Percentiles rank a stretch among this genome's conserved stretches.
Conservation (phyloP, 2,329 filamentous ascomycete species). For the Nemania sp. region DNA sequence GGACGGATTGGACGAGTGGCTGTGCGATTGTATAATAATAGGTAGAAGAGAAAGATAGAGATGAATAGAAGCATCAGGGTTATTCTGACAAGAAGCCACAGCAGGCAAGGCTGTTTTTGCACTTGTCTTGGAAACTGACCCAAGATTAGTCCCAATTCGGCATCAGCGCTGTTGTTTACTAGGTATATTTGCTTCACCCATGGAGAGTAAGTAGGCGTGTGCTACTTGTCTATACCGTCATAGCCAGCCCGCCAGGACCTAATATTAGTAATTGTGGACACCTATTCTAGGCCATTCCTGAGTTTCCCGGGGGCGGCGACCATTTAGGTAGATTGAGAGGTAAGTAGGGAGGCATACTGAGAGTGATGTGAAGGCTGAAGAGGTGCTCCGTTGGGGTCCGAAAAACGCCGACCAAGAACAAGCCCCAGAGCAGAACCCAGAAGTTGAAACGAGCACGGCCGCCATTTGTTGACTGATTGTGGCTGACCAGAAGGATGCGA, state of each 20-base stretch:
- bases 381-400: constrained; percentile 10
- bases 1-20: constrained; percentile 14
- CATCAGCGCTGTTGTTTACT: not conserved
- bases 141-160: not conserved
- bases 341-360: not conserved
- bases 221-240: not conserved
- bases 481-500: constrained; percentile 25
- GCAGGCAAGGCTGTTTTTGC: constrained; percentile 33
- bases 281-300: constrained; percentile 12
- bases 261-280: constrained; percentile 28
- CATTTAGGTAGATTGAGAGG: not conserved
- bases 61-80: constrained; percentile 19
- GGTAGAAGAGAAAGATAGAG: not conserved
- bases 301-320: not conserved
- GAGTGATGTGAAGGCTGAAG: constrained; percentile 12
- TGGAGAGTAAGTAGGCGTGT: not conserved
- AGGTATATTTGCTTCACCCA: not conserved
- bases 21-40: constrained; percentile 20
- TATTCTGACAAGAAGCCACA: constrained; percentile 20
- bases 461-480: constrained; percentile 12
- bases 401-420: constrained; percentile 9
- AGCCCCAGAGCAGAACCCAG: constrained; percentile 9
- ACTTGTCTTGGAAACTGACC: constrained; percentile 20
- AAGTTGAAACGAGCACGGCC: constrained; percentile 26
- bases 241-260: not conserved